A percentile compares a stretch with the other conserved stretches of the same genome.
phyloP scores from a whole-genome alignment of 1,284 basidiomycete species.

The Leccinum fallax region DNA sequence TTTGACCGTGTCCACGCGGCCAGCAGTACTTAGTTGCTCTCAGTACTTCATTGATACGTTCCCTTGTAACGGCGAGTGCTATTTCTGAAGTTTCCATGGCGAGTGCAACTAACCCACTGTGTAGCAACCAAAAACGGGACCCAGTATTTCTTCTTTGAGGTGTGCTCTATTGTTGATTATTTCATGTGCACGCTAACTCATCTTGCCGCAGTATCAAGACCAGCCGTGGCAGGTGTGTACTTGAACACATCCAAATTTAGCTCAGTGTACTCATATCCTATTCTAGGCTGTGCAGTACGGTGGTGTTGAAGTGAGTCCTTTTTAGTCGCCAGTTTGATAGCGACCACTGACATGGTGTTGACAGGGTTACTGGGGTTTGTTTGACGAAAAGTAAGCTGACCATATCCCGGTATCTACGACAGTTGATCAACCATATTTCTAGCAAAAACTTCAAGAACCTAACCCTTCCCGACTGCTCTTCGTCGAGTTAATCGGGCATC shows the following conservation, averaged over 20 bases:
- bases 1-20: not conserved
- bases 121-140: slow-evolving; percentile 77
- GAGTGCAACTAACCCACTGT: not conserved
- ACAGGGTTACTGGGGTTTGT: slow-evolving; percentile 63
- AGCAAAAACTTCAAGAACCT: slow-evolving; percentile 62
- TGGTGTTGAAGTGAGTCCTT: slow-evolving; percentile 78
- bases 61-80: slow-evolving; percentile 64
- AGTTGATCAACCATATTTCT: slow-evolving; percentile 7
- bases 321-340: slow-evolving; percentile 4
- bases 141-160: slow-evolving; percentile 87
- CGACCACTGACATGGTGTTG: slow-evolving; percentile 14
- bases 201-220: slow-evolving; percentile 67
- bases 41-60: slow-evolving; percentile 82
- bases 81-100: not conserved
- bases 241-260: not conserved
- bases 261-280: slow-evolving; percentile 14
- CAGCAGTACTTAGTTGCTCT: slow-evolving; percentile 9
- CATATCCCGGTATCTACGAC: not conserved
- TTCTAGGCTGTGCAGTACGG: slow-evolving; percentile 50
- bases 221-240: slow-evolving; percentile 78
- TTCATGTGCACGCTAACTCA: slow-evolving; percentile 4
- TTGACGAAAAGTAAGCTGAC: slow-evolving; percentile 52
- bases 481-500: slow-evolving; percentile 6
- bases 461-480: slow-evolving; percentile 49
- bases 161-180: slow-evolving; percentile 29